phyloP scores from a whole-genome alignment of 495 filamentous ascomycete species.

The Podospora australis region DNA sequence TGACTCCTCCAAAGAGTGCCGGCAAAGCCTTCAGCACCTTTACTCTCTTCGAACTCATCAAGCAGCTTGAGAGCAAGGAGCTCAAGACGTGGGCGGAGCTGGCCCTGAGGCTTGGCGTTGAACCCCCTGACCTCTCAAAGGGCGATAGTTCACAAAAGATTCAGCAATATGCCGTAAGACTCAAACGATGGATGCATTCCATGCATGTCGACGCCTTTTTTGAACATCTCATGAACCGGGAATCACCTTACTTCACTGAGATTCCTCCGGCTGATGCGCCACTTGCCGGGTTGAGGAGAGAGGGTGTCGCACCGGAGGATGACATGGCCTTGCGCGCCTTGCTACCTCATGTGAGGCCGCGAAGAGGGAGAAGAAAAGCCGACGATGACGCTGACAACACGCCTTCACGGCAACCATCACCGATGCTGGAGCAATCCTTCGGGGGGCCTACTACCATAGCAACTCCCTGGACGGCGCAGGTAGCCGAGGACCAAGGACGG shows the following conservation, averaged over 20 bases:
- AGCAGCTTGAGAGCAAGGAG: constrained; percentile 75
- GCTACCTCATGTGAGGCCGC: constrained; percentile 83
- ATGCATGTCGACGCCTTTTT: constrained; percentile 98
- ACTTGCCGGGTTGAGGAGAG: constrained; percentile 55
- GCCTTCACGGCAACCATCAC: constrained; percentile 60
- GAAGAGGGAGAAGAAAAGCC: constrained; percentile 76
- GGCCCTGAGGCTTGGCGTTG: constrained; percentile 83
- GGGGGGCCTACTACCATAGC: constrained; percentile 60
- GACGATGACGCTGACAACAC: constrained; percentile 59
- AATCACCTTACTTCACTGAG: constrained; percentile 77
- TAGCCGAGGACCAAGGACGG: constrained; percentile 31
- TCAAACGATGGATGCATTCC: constrained; percentile 98
- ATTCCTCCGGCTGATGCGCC: constrained; percentile 65
- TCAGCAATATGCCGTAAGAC: constrained; percentile 89
- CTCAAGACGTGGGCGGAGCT: constrained; percentile 96
- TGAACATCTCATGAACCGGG: constrained; percentile 76
- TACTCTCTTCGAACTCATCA: constrained; percentile 74
- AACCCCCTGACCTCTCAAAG: constrained; percentile 75
- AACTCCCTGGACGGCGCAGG: constrained; percentile 45
- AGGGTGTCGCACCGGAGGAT: constrained; percentile 85
- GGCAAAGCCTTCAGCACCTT: constrained; percentile 87
- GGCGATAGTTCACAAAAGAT: constrained; percentile 95
- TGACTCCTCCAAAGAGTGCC: constrained; percentile 81
- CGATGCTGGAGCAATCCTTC: constrained; percentile 46
- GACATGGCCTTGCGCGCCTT: constrained; percentile 87